Percentiles rank a stretch among this genome's conserved stretches.
Evolutionary conservation across 805 yeast species (phyloP).

Genomic region (Ogataea trehalophila): DNA sequence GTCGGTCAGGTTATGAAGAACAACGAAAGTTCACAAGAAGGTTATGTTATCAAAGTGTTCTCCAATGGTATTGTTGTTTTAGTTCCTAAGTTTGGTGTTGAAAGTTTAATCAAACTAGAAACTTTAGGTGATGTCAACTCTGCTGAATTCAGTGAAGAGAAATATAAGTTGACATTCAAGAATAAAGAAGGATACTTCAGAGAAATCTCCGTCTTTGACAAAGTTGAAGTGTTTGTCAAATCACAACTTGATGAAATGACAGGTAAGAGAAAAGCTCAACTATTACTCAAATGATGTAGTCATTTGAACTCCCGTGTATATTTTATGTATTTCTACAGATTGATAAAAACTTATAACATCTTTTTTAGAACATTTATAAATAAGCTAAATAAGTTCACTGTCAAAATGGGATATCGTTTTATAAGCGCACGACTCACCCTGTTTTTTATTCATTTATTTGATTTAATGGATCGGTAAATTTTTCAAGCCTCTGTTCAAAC

Average conservation of each 20-base stretch:
- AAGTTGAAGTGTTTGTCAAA: conserved; percentile 75
- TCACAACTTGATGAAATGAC: conserved; percentile 81
- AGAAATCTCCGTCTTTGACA: conserved; percentile 64
- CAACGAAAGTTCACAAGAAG: conserved; percentile 75
- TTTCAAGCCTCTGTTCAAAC: too few species aligned
- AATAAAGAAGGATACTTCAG: conserved; percentile 37
- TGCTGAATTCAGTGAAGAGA: conserved; percentile 72
- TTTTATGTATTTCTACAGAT: not conserved
- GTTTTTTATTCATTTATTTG: too few species aligned
- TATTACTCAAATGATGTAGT: conserved; percentile 44
- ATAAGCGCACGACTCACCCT: too few species aligned
- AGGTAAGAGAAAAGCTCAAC: conserved; percentile 88
- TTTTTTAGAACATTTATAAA: not conserved
- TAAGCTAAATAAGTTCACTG: too few species aligned
- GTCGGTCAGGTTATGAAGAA: conserved; percentile 97
- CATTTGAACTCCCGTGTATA: not conserved
- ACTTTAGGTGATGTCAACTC: conserved; percentile 60
- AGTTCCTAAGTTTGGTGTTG: conserved; percentile 95
- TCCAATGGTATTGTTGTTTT: conserved; percentile 91
- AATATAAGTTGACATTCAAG: conserved; percentile 59
- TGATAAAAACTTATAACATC: not conserved
- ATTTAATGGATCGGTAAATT: too few species aligned
- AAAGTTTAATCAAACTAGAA: conserved; percentile 83
- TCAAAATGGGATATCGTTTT: too few species aligned
- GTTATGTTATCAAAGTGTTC: conserved; percentile 87